phyloP scores from a whole-genome alignment of 345 rosid genomes.

The Bretschneidera sinensis region DNA sequence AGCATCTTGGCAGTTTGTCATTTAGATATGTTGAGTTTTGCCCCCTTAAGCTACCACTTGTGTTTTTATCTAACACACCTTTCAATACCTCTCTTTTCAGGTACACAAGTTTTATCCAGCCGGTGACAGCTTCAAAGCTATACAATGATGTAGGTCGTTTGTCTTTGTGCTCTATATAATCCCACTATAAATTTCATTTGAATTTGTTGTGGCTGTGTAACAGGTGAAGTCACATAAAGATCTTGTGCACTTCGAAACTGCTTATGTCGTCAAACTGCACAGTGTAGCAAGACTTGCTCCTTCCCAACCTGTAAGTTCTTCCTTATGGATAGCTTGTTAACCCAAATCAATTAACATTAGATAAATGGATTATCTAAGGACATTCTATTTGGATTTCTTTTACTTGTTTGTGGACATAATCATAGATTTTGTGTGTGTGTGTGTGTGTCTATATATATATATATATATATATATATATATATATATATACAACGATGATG shows the following conservation, averaged over 20 bases:
- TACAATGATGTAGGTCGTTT: conserved; percentile 66
- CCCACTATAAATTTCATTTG: neutral
- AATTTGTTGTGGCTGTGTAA: conserved; percentile 9
- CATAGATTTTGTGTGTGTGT: no score
- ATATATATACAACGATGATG: no score
- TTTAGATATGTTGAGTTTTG: neutral
- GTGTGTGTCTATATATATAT: no score
- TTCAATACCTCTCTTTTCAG: conserved; percentile 31
- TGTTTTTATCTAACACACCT: neutral
- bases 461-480: no score
- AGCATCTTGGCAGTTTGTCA: neutral
- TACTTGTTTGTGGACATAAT: neutral
- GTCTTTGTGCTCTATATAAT: neutral
- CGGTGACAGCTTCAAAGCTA: conserved; percentile 83
- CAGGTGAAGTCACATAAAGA: conserved; percentile 94
- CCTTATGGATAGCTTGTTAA: neutral
- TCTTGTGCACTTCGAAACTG: conserved; percentile 86
- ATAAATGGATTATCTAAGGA: neutral
- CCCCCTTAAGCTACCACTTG: neutral
- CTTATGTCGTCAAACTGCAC: conserved; percentile 94
- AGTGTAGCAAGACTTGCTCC: conserved; percentile 83
- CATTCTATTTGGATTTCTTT: no score
- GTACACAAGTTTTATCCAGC: conserved; percentile 97
- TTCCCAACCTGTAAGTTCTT: conserved; percentile 65
- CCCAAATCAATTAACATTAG: no score